Percentiles rank a stretch among this genome's conserved stretches.
Evolutionary conservation across 1,284 basidiomycete species (phyloP).

Genomic region (Naganishia sp.): DNA sequence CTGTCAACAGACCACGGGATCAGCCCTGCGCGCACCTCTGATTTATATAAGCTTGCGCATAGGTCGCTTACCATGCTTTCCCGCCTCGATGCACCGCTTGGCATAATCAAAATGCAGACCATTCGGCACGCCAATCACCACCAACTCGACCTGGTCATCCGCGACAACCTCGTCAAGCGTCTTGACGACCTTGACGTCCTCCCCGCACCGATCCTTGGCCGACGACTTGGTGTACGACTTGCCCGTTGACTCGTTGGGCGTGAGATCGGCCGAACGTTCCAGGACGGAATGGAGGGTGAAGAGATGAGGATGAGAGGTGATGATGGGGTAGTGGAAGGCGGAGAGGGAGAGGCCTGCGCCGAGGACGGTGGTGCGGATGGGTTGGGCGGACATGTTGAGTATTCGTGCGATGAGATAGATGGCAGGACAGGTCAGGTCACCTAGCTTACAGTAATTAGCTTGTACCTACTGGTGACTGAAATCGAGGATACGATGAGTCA

Average conservation of each 20-base stretch:
- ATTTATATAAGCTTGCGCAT: too few species aligned
- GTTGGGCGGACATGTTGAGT: slow-evolving; percentile 11
- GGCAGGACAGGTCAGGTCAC: too few species aligned
- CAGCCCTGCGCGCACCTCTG: too few species aligned
- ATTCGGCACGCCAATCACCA: slow-evolving; percentile 74
- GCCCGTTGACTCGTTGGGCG: slow-evolving; percentile 10
- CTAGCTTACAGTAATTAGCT: too few species aligned
- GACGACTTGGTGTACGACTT: slow-evolving; percentile 31
- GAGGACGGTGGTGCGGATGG: slow-evolving; percentile 23
- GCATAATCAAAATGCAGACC: slow-evolving; percentile 69
- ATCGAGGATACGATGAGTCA: too few species aligned
- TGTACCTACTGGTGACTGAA: too few species aligned
- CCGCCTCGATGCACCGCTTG: slow-evolving; percentile 58
- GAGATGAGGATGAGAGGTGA: slow-evolving; percentile 69
- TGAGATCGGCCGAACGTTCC: slow-evolving; percentile 43
- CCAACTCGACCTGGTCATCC: slow-evolving; percentile 54
- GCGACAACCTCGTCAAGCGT: slow-evolving; percentile 49
- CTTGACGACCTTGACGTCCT: slow-evolving; percentile 49
- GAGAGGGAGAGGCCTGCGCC: slow-evolving; percentile 71
- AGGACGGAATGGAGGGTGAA: slow-evolving; percentile 70
- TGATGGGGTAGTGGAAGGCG: slow-evolving; percentile 76
- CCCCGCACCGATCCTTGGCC: slow-evolving; percentile 42
- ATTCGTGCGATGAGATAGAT: too few species aligned
- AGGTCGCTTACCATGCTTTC: slow-evolving; percentile 75
- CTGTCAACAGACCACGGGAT: slow-evolving; percentile 28